A percentile compares a stretch with the other conserved stretches of the same genome.
phyloP scores from a whole-genome alignment of 495 filamentous ascomycete species.

The Apiosordaria backusii region DNA sequence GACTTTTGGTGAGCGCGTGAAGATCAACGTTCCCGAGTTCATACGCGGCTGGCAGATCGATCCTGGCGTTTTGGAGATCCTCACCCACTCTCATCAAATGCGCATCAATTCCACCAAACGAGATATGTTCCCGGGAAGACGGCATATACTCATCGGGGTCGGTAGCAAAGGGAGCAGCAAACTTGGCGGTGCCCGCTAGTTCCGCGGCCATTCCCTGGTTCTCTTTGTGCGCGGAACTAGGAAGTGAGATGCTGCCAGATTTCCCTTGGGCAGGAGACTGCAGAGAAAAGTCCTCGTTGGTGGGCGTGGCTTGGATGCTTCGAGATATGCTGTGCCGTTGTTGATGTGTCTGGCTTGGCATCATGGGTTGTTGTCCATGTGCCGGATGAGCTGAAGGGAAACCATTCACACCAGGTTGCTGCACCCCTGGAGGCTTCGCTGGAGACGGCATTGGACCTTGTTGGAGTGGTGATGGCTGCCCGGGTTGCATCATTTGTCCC shows the following conservation, averaged over 20 bases:
- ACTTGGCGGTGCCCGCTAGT: slow-evolving; percentile 24
- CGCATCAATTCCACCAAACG: slow-evolving; percentile 63
- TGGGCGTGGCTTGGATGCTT: slow-evolving; percentile 40
- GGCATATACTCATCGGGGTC: slow-evolving; percentile 56
- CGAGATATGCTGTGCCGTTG: slow-evolving; percentile 41
- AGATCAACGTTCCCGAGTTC: slow-evolving; percentile 89
- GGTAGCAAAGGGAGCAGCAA: slow-evolving; percentile 32
- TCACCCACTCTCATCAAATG: slow-evolving; percentile 57
- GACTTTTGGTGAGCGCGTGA: slow-evolving; percentile 81
- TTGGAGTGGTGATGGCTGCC: slow-evolving; percentile 48
- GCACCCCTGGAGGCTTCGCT: slow-evolving; percentile 46
- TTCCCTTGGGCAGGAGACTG: slow-evolving; percentile 42
- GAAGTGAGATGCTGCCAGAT: slow-evolving; percentile 34
- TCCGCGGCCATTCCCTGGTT: slow-evolving; percentile 29
- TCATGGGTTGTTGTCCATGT: slow-evolving; percentile 32
- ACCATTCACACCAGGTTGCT: slow-evolving; percentile 48
- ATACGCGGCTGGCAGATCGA: slow-evolving; percentile 66
- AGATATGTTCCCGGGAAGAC: slow-evolving; percentile 55
- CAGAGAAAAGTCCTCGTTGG: slow-evolving; percentile 39
- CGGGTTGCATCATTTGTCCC: slow-evolving; percentile 47
- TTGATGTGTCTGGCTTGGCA: background rate
- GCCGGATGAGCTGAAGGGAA: slow-evolving; percentile 48
- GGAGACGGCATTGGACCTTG: slow-evolving; percentile 46
- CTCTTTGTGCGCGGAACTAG: slow-evolving; percentile 31
- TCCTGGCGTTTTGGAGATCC: slow-evolving; percentile 60